These are phyloP conservation scores for Trifolium pratense DNA, from an alignment of 306 rosid species.

Conservation along the genomic window DNA sequence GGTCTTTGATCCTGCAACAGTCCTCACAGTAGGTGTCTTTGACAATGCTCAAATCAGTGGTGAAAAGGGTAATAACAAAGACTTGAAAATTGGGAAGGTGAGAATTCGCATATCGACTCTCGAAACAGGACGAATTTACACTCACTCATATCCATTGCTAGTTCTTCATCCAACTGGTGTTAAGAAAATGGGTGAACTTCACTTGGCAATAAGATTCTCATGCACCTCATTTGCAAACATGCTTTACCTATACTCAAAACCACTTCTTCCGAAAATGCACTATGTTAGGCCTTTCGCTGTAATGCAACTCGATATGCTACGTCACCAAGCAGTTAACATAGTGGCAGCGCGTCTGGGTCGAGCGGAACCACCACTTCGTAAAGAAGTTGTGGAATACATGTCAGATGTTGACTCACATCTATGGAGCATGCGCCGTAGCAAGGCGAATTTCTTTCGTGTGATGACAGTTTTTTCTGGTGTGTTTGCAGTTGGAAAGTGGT, in stretches of 20 bases:
- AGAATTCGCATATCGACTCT: slow-evolving; percentile 56
- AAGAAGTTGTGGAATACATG: slow-evolving; percentile 58
- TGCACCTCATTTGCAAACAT: slow-evolving; percentile 54
- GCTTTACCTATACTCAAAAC: slow-evolving; percentile 52
- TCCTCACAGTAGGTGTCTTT: slow-evolving; percentile 56
- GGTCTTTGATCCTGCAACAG: slow-evolving; percentile 58
- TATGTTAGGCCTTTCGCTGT: slow-evolving; percentile 49
- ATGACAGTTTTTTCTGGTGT: slow-evolving; percentile 52
- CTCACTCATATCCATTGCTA: slow-evolving; percentile 53
- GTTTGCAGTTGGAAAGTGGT: slow-evolving; percentile 51
- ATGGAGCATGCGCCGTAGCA: slow-evolving; percentile 57
- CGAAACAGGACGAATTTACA: slow-evolving; percentile 53
- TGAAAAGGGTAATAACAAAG: slow-evolving; percentile 39
- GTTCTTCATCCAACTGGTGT: slow-evolving; percentile 57
- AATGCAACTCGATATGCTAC: slow-evolving; percentile 53
- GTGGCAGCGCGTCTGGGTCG: slow-evolving; percentile 48
- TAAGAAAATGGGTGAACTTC: slow-evolving; percentile 56
- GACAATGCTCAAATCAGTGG: slow-evolving; percentile 51
- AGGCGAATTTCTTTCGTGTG: slow-evolving; percentile 50
- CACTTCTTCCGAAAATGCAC: slow-evolving; percentile 55
- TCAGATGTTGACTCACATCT: slow-evolving; percentile 55
- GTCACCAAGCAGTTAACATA: slow-evolving; percentile 54
- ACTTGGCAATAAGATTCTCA: slow-evolving; percentile 53
- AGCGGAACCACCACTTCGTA: slow-evolving; percentile 56
- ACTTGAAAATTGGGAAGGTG: slow-evolving; percentile 57